Evolutionary conservation across 1,139 yeast species (phyloP), one percentile per base, ranked within the genome.

Genomic region (Yamadazyma taylorii): DNA sequence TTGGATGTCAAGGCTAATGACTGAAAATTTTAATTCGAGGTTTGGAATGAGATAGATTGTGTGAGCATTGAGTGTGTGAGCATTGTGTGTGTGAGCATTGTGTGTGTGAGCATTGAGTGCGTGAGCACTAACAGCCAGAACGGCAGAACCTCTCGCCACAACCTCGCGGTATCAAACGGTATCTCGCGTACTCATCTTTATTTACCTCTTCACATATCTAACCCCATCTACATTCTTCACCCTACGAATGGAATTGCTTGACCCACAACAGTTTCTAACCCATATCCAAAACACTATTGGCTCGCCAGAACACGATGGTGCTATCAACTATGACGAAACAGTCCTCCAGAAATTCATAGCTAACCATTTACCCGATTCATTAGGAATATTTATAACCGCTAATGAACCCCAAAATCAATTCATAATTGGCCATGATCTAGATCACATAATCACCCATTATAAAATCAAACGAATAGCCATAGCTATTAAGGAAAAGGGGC

Each of bases 401-500:
- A 14, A 25, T 6, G 22, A n/a, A n/a, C n/a, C n/a, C n/a, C n/a
- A n/a, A 2, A 25, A 35, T 4, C 19, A n/a, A 3, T 23, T 41
- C 16, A 28, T 19, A 16, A 8, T 19, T 19, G 21, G 21, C 21
- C 33, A 17, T 11, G 42, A 39, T 25, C 22, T 41, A 12, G 38
- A 39, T 23, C 16, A 39, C 1, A 15, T 40, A 8, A 4, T 30
- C 34, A n/a, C 19, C n/a, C 8, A 24, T 17, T 17, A 27, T 11
- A 7, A 27, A n/a, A 21, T 27, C 11, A 3, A 10, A 12, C 19
- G 30, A 27, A 24, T 40, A 3, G 44, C 37, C 11, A 34, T 40
- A 1, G 21, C 37, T 25, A 41, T 46, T 34, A 50, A 42, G 31
- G 37, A 37, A 15, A 40, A 37, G 19, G 50, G 46, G 5, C 52